Conservation (phyloP, 2,329 filamentous ascomycete species). For the Aspergillus phoenicis region DNA sequence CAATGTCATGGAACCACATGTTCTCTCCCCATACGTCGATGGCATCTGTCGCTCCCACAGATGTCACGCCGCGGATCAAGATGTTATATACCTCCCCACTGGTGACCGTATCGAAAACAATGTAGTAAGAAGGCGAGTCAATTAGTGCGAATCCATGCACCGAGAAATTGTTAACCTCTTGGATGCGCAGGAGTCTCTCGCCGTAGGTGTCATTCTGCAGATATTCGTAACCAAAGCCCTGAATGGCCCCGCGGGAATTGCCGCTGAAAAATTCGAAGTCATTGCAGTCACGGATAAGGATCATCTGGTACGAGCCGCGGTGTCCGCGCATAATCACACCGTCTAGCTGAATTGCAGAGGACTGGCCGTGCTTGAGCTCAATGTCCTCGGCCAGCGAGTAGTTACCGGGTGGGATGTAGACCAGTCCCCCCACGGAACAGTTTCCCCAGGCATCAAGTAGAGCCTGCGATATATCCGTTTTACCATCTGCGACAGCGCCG, state of each 20-base stretch:
- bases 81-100: constrained; percentile 59
- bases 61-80: constrained; percentile 55
- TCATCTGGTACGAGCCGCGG: neutral
- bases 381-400: constrained; percentile 54
- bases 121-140: constrained; percentile 54
- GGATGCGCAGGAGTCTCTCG: constrained; percentile 51
- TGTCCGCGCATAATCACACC: constrained; percentile 24
- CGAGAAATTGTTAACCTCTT: constrained; percentile 50
- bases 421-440: constrained; percentile 54
- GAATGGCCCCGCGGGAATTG: constrained; percentile 51
- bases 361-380: constrained; percentile 47
- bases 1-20: constrained; percentile 25
- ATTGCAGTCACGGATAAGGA: neutral
- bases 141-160: constrained; percentile 54
- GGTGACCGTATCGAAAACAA: constrained; percentile 50
- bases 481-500: constrained; percentile 53
- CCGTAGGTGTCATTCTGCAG: constrained; percentile 46
- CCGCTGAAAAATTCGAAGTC: constrained; percentile 54
- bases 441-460: constrained; percentile 8
- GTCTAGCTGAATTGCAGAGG: constrained; percentile 54
- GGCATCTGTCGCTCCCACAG: constrained; percentile 47
- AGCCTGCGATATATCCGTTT: constrained; percentile 39
- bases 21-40: constrained; percentile 28
- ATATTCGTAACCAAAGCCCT: constrained; percentile 54
- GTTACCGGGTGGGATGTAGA: constrained; percentile 52